Evolutionary conservation across 352 stramenopile genomes (phyloP).

Genomic region (Thraustotheca clavata): DNA sequence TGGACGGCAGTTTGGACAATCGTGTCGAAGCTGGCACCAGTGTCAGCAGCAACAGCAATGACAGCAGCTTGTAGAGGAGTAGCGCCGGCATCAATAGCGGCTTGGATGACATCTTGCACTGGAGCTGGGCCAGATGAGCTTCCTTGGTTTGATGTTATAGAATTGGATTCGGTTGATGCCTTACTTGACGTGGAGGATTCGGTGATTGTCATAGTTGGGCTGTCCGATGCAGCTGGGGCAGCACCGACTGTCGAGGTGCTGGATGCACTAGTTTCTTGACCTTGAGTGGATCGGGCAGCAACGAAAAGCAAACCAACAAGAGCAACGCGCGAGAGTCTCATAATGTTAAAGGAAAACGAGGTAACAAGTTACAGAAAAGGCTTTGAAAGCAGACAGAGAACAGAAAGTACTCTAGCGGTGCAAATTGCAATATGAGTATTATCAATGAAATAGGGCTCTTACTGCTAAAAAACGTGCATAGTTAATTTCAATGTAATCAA

Average conservation of each 20-base stretch:
- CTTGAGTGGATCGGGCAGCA: neutral
- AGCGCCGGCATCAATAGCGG: neutral
- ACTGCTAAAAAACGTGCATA: no score
- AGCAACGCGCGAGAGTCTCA: conserved; percentile 5
- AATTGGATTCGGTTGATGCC: no score
- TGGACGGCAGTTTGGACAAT: neutral
- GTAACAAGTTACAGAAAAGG: neutral
- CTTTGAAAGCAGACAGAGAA: neutral
- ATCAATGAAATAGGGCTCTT: no score
- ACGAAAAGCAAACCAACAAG: neutral
- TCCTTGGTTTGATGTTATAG: no score
- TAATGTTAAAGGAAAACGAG: neutral
- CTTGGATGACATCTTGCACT: neutral
- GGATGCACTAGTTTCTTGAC: neutral
- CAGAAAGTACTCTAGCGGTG: neutral
- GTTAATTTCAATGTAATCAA: no score
- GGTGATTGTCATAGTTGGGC: no score
- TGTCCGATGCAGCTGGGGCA: neutral
- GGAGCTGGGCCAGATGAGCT: no score
- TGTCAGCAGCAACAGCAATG: neutral
- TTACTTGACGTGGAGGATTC: no score
- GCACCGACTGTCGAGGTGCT: neutral
- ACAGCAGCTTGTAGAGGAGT: neutral
- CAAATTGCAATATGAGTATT: conserved; percentile 5
- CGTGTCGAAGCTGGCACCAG: neutral